Conservation (phyloP, 495 filamentous ascomycete genomes). For the Penicillium herquei region DNA sequence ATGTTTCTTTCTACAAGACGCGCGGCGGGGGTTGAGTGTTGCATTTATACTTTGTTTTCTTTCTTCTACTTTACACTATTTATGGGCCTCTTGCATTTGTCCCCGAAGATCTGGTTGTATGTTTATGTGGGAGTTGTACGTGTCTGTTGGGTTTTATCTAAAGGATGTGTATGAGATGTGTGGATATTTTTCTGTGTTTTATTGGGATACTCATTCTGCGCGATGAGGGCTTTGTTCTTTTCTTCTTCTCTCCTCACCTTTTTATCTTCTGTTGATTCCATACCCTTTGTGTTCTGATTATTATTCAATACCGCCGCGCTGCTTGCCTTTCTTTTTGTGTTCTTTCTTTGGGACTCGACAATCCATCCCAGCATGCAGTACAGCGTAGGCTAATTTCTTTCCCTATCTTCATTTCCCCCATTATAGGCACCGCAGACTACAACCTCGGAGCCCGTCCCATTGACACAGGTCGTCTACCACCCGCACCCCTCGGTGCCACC, state of each 20-base stretch:
- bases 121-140: constrained; percentile 18
- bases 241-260: constrained; percentile 22
- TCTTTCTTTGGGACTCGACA: constrained; percentile 15
- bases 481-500: constrained; percentile 30
- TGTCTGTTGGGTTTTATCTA: not conserved
- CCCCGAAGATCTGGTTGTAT: constrained; percentile 8
- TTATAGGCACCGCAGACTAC: constrained; percentile 42
- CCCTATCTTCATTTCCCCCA: constrained; percentile 15
- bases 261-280: constrained; percentile 24
- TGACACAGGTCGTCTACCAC: constrained; percentile 20
- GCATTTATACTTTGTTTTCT: constrained; percentile 9
- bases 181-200: constrained; percentile 27
- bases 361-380: constrained; percentile 20
- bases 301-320: constrained; percentile 23
- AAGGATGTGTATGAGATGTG: constrained; percentile 1
- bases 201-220: constrained; percentile 28
- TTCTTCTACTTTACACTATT: not conserved
- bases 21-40: constrained; percentile 20
- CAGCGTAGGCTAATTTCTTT: constrained; percentile 47
- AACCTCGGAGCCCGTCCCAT: constrained; percentile 24
- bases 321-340: constrained; percentile 11
- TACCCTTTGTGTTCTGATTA: constrained; percentile 27
- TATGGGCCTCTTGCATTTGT: not conserved
- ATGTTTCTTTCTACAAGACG: constrained; percentile 19
- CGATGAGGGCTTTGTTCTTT: no score